A percentile compares a stretch with the other conserved stretches of the same genome.
phyloP scores from a whole-genome alignment of 352 stramenopile species.

The Pythium biforme region DNA sequence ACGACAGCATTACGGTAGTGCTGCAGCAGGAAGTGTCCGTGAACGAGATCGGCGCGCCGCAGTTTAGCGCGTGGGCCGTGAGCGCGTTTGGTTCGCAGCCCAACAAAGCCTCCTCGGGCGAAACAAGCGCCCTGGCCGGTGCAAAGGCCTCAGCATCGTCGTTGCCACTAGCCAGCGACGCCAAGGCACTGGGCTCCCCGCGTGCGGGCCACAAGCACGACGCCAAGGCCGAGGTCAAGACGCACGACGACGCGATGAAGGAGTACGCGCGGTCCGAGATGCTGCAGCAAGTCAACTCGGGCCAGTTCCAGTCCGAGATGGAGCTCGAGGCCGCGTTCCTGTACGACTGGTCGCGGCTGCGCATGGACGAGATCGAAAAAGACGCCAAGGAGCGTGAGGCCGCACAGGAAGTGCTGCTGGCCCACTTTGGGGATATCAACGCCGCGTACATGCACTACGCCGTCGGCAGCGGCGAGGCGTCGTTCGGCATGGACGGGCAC shows the following conservation, averaged over 20 bases:
- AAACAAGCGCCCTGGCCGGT: no score
- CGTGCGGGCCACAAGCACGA: constrained; percentile 13
- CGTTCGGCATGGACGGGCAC: constrained; percentile 61
- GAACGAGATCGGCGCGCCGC: constrained; percentile 77
- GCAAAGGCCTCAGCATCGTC: not conserved
- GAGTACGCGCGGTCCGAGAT: constrained; percentile 66
- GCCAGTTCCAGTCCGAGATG: constrained; percentile 77
- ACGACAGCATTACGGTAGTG: constrained; percentile 58
- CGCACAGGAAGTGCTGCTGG: constrained; percentile 57
- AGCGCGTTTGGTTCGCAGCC: constrained; percentile 53
- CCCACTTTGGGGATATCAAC: constrained; percentile 53
- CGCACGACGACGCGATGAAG: constrained; percentile 50
- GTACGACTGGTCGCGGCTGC: constrained; percentile 68
- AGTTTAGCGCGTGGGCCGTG: constrained; percentile 58
- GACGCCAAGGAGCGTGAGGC: constrained; percentile 45
- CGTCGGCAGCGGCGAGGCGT: constrained; percentile 53
- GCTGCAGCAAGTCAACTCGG: constrained; percentile 73
- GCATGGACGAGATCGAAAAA: constrained; percentile 50
- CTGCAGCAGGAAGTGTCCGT: constrained; percentile 81
- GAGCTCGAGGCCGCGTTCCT: constrained; percentile 79
- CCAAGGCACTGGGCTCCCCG: constrained; percentile 6
- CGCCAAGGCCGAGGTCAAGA: constrained; percentile 27
- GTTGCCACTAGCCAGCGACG: constrained; percentile 3
- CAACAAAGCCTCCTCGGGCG: no score
- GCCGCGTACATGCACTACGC: constrained; percentile 78